Conservation (phyloP, 2,329 filamentous ascomycete genomes). For the Aspergillus phoenicis region DNA sequence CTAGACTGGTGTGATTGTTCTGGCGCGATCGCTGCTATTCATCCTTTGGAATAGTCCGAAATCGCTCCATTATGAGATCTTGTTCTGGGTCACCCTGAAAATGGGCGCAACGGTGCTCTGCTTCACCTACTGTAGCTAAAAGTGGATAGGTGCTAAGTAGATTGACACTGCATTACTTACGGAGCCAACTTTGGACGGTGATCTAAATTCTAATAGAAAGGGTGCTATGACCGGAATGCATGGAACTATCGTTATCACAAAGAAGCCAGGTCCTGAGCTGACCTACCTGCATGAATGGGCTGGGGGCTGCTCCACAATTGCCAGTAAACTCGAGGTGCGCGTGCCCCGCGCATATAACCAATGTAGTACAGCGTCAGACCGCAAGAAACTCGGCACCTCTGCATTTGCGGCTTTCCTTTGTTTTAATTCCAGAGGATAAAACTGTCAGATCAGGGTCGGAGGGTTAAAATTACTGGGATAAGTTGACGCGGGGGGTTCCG, state of each 20-base stretch:
- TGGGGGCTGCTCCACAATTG: conserved; percentile 4
- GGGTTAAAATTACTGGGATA: conserved; percentile 13
- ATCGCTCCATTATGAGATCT: conserved; percentile 12
- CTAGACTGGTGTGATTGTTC: conserved; percentile 15
- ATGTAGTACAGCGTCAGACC: conserved; percentile 1
- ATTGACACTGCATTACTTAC: neutral
- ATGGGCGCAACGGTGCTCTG: neutral
- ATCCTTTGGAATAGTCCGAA: conserved; percentile 18
- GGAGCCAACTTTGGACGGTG: neutral
- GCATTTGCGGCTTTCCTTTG: neutral
- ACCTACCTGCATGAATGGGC: conserved; percentile 4
- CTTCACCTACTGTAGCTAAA: neutral
- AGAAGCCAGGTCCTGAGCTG: conserved; percentile 6
- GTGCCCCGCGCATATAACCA: conserved; percentile 4
- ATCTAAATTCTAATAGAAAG: neutral
- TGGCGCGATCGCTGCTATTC: conserved; percentile 19
- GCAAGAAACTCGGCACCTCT: neutral
- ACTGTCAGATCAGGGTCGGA: conserved; percentile 8
- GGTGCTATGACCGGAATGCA: neutral
- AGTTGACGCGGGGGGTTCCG: conserved; percentile 19
- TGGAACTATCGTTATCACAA: conserved; percentile 2
- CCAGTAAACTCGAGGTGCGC: neutral
- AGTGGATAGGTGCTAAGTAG: neutral
- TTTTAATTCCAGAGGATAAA: conserved; percentile 6
- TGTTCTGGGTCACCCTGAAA: neutral